Evolutionary conservation across 768 basidiomycete species (phyloP), one percentile per base, ranked within the genome.

Genomic region (Trametes maxima): DNA sequence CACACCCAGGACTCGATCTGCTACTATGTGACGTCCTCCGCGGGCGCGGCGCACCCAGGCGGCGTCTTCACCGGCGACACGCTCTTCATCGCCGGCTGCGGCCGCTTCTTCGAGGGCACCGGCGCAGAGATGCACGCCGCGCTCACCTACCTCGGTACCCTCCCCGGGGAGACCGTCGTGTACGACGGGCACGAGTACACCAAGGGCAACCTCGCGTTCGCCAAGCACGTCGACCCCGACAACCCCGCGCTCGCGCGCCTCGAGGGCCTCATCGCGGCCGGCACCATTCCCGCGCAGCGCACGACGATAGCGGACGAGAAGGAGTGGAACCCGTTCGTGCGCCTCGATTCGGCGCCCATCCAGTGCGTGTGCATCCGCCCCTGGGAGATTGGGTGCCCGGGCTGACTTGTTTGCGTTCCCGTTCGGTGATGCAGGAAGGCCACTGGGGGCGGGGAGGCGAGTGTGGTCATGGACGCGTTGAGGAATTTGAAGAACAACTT

Each of bases 1-100:
- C 96, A 98, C 73, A 98, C 96, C 3, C 91, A 92, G 71, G 96
- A 98, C 75, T 97, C 95, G 16, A 95, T 96, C 67, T 97, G 92
- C 79, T 98, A 87, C 79, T 82, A 90, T 72, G 82, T 87, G 56
- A 92, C 78, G 21, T 65, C 68, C 61, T 42, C 50, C 25, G 76
- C 80, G 56, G 68, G 77, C 49, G 71, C 73, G 24, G 68, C 69
- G 11, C 85, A 86, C 62, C 78, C 89, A 0, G 89, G 89, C 19
- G 89, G 80, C 16, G 92, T 98, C 39, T 96, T 98, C 75, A 97
- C 96, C 0, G 96, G 96, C 16, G 94, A 97, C 71, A 97, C 94
- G 1, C 85, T 97, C 55, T 96, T 97, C 78, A 79, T 83, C 72
- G 89, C 80, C 25, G 94, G 94, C 10, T 95, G 92, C 71, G 96